Conservation (phyloP, 139 green algal species). For the Dunaliella primolecta region DNA sequence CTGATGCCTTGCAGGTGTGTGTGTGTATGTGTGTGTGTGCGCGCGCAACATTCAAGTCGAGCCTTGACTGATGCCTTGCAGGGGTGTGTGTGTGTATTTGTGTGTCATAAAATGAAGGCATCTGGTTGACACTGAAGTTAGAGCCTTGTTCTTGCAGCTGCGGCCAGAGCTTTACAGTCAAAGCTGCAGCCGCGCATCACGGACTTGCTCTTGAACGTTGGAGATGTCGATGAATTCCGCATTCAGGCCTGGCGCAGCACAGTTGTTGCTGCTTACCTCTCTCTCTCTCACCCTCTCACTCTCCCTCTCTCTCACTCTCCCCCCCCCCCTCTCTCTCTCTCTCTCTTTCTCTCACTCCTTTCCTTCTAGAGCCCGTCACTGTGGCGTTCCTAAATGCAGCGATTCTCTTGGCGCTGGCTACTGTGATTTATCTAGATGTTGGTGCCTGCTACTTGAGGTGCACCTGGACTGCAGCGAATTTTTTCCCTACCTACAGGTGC, state of each 20-base stretch:
- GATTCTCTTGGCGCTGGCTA: no score
- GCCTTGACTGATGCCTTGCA: not conserved
- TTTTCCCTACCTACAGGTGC: not conserved
- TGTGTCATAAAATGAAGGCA: not conserved
- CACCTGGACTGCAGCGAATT: not conserved
- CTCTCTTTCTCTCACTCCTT: not conserved
- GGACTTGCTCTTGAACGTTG: not conserved
- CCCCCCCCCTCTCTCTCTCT: not conserved
- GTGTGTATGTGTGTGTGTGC: not conserved
- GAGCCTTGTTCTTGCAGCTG: not conserved
- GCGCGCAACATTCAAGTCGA: not conserved
- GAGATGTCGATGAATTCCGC: no score
- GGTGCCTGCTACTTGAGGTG: not conserved
- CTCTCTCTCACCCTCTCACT: no score
- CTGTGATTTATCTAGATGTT: no score
- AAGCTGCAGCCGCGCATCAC: not conserved
- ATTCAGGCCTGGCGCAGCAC: no score
- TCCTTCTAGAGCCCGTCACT: no score
- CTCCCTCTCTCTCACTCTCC: no score
- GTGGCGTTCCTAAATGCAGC: no score
- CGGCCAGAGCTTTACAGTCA: not conserved
- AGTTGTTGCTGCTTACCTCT: no score
- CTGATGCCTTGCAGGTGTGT: constrained; percentile 75
- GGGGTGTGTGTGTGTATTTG: not conserved
- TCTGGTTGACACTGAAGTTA: not conserved